Evolutionary conservation across 805 yeast species (phyloP).

Genomic region (Ogataea saltuana): DNA sequence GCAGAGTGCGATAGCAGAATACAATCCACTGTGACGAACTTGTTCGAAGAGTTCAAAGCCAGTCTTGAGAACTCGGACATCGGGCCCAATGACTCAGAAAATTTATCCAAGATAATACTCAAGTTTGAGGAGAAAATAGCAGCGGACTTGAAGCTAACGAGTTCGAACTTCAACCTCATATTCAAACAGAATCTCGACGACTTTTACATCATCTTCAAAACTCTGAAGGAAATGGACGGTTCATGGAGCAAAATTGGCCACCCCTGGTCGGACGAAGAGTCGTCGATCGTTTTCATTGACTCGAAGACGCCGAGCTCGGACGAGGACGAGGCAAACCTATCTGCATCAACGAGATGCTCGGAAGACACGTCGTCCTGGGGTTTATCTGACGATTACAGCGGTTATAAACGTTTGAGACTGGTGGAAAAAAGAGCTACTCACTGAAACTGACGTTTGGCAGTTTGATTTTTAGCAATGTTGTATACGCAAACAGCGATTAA

Average conservation of each 20-base stretch:
- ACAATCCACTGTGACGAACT: constrained; percentile 14
- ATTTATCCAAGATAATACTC: constrained; percentile 17
- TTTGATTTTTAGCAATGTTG: too few relatives aligned
- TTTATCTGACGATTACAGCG: constrained; percentile 7
- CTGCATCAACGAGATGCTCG: constrained; percentile 3
- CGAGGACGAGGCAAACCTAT: constrained; percentile 8
- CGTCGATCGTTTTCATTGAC: constrained; percentile 14
- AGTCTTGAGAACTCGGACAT: constrained; percentile 11
- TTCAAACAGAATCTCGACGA: constrained; percentile 32
- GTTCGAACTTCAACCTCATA: constrained; percentile 23
- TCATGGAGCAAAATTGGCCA: constrained; percentile 6
- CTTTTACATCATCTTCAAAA: constrained; percentile 29
- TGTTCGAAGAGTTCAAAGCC: constrained; percentile 19
- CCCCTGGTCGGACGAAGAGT: constrained; percentile 8
- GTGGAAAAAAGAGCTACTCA: constrained; percentile 19
- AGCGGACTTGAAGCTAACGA: constrained; percentile 25
- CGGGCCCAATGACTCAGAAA: constrained; percentile 13
- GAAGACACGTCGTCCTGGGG: constrained; percentile 15
- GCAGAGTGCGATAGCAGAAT: constrained; percentile 27
- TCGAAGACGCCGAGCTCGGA: constrained; percentile 17
- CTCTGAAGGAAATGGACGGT: constrained; percentile 26
- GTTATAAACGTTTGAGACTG: constrained; percentile 20
- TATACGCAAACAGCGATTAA: too few relatives aligned
- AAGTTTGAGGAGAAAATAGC: constrained; percentile 24
- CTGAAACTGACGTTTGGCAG: too few relatives aligned